A percentile compares a stretch with the other conserved stretches of the same genome.
phyloP scores from a whole-genome alignment of 441 rosid species.

The Bocquillonia castaneifolia region DNA sequence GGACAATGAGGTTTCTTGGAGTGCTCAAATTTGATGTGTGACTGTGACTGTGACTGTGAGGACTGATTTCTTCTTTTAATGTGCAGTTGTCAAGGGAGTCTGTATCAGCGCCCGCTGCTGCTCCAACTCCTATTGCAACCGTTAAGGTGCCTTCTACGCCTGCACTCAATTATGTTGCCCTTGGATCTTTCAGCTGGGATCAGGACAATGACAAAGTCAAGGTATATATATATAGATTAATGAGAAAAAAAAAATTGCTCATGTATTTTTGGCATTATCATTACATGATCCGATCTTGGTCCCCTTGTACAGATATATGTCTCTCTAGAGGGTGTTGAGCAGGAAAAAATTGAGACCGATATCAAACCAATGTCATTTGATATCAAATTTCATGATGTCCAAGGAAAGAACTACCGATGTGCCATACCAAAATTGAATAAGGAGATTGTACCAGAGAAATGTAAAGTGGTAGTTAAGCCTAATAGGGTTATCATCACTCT shows the following conservation, averaged over 20 bases:
- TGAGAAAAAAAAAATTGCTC: too few species aligned
- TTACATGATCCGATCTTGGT: background rate
- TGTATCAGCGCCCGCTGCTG: slow-evolving; percentile 22
- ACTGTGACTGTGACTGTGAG: background rate
- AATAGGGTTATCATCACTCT: slow-evolving; percentile 57
- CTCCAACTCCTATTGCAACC: slow-evolving; percentile 43
- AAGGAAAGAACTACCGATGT: slow-evolving; percentile 77
- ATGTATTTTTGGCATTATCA: background rate
- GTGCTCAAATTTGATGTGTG: background rate
- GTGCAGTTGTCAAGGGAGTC: slow-evolving; percentile 44
- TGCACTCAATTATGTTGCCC: slow-evolving; percentile 41
- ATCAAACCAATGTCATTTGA: slow-evolving; percentile 62
- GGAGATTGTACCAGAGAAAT: slow-evolving; percentile 74
- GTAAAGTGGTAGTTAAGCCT: slow-evolving; percentile 71
- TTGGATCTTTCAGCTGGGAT: slow-evolving; percentile 89
- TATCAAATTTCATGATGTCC: slow-evolving; percentile 65
- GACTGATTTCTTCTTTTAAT: background rate
- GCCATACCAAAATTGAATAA: slow-evolving; percentile 61
- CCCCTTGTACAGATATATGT: slow-evolving; percentile 49
- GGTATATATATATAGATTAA: slow-evolving; percentile 45
- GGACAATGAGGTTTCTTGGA: background rate
- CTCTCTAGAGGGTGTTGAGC: slow-evolving; percentile 65
- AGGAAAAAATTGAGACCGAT: slow-evolving; percentile 64
- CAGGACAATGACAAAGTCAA: slow-evolving; percentile 90
- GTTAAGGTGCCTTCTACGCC: slow-evolving; percentile 38